Percentiles rank a stretch among this genome's conserved stretches.
Evolutionary conservation across 371 early-diverging fungal species (phyloP).

Genomic region (Rhizopus delemar): DNA sequence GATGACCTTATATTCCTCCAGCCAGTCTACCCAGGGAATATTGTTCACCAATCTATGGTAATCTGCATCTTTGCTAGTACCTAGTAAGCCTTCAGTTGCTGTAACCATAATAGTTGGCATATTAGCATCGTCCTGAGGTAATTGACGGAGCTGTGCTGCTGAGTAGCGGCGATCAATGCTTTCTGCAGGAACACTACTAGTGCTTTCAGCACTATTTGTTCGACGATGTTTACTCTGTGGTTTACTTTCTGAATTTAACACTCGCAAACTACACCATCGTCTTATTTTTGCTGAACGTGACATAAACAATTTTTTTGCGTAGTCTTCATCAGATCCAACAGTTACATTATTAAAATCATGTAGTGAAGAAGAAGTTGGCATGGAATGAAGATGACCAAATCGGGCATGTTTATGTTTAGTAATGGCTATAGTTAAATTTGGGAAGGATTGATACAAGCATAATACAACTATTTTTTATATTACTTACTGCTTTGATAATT

Average conservation of each 20-base stretch:
- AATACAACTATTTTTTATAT: constrained; percentile 1
- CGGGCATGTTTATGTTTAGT: background rate
- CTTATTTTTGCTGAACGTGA: constrained; percentile 49
- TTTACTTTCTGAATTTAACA: constrained; percentile 7
- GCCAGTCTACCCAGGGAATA: constrained; percentile 56
- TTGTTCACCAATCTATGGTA: constrained; percentile 24
- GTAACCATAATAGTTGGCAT: constrained; percentile 48
- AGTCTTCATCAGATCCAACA: constrained; percentile 28
- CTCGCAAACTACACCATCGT: constrained; percentile 35
- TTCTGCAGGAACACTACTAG: background rate
- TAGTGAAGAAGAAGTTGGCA: constrained; percentile 21
- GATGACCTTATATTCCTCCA: constrained; percentile 52
- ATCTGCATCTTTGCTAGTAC: background rate
- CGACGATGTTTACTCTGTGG: constrained; percentile 4
- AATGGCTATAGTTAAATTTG: constrained; percentile 5
- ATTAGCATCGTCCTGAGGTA: constrained; percentile 20
- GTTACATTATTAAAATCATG: constrained; percentile 4
- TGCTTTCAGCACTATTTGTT: constrained; percentile 13
- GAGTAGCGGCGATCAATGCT: constrained; percentile 3
- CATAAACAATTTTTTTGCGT: constrained; percentile 40
- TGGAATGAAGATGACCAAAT: constrained; percentile 5
- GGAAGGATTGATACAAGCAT: background rate
- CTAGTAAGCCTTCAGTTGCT: constrained; percentile 18
- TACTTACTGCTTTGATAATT: background rate
- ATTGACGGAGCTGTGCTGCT: constrained; percentile 14